Evolutionary conservation across 2,329 filamentous ascomycete species (phyloP).

Genomic region (Microdochium nivale): DNA sequence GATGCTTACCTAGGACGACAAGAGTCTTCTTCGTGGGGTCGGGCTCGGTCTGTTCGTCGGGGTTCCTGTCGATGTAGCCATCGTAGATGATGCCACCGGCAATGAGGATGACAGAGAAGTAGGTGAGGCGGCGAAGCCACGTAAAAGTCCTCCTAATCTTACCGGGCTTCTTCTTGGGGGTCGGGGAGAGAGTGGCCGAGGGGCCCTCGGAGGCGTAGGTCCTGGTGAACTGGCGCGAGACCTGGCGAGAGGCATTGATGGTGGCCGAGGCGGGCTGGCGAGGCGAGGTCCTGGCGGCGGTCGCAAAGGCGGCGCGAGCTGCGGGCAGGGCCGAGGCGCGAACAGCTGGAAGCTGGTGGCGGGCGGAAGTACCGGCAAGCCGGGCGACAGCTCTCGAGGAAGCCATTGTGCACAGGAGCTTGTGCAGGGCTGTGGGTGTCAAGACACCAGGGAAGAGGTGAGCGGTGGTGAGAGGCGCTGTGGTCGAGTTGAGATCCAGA

Average conservation of each 20-base stretch:
- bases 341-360: background rate
- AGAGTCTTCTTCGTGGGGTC: slow-evolving; percentile 94
- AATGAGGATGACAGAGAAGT: slow-evolving; percentile 63
- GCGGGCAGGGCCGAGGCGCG: background rate
- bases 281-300: background rate
- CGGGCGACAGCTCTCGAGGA: slow-evolving; percentile 1
- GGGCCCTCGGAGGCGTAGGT: slow-evolving; percentile 39
- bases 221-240: slow-evolving; percentile 32
- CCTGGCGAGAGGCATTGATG: slow-evolving; percentile 16
- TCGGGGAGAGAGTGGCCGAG: slow-evolving; percentile 19
- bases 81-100: slow-evolving; percentile 67
- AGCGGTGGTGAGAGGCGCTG: background rate
- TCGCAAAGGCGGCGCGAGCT: background rate
- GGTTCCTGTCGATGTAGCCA: slow-evolving; percentile 77
- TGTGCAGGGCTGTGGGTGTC: background rate
- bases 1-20: slow-evolving; percentile 73
- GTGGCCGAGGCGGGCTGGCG: slow-evolving; percentile 23
- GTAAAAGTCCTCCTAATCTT: slow-evolving; percentile 62
- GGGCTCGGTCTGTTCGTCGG: slow-evolving; percentile 66
- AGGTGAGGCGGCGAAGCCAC: slow-evolving; percentile 78
- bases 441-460: background rate
- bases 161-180: slow-evolving; percentile 39
- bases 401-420: background rate
- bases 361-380: background rate
- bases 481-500: too few relatives aligned